phyloP scores from a whole-genome alignment of 306 rosid species.

The Inga laurina region DNA sequence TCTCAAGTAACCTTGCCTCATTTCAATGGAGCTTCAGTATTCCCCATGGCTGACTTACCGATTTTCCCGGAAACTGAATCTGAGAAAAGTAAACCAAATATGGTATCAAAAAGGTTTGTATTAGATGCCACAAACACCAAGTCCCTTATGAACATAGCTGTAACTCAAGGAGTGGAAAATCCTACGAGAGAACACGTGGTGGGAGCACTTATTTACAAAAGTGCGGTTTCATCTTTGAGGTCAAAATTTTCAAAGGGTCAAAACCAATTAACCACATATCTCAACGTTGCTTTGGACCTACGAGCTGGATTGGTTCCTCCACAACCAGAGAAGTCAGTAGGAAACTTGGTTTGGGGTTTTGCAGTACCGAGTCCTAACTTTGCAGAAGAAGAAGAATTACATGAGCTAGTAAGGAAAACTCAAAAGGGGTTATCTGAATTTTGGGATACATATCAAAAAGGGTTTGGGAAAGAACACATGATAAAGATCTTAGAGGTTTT shows the following conservation, averaged over 20 bases:
- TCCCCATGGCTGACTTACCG: background rate
- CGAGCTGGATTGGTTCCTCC: background rate
- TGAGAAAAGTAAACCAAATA: background rate
- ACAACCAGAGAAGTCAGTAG: background rate
- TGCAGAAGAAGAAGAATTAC: conserved; percentile 1
- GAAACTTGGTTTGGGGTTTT: background rate
- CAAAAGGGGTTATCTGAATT: background rate
- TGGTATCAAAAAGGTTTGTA: background rate
- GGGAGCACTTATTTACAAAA: background rate
- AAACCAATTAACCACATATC: background rate
- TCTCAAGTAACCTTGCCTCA: background rate
- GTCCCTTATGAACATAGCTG: background rate
- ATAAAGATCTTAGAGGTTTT: background rate
- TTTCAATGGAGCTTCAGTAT: background rate
- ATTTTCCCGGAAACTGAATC: background rate
- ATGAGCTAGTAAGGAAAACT: background rate
- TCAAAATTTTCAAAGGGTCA: background rate
- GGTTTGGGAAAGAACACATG: background rate
- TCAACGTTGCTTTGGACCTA: background rate
- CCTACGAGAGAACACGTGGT: background rate
- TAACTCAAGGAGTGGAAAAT: background rate
- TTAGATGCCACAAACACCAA: background rate
- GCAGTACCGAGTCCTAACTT: background rate
- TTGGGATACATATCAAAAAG: background rate
- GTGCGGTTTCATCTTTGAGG: background rate